Percentiles rank a stretch among this genome's conserved stretches.
These are phyloP conservation scores for Fonsecaea nubica DNA, from an alignment of 2,329 filamentous ascomycete genomes.

Conservation along the genomic window DNA sequence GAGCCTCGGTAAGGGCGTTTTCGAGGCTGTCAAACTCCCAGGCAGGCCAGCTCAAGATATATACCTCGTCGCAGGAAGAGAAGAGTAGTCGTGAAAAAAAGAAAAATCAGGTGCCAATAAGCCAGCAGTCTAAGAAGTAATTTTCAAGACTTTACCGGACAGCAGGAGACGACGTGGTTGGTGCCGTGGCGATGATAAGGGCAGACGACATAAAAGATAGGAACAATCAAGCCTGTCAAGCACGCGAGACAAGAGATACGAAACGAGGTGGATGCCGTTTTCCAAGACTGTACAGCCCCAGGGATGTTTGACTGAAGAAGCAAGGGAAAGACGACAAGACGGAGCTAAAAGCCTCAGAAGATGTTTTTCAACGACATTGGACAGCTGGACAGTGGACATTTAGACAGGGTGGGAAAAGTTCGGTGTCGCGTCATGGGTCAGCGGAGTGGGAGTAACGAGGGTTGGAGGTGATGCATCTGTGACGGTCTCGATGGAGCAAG, in stretches of 20 bases:
- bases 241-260: slow-evolving; percentile 3
- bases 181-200: slow-evolving; percentile 1
- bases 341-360: not conserved
- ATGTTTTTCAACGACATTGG: not conserved
- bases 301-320: not conserved
- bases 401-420: slow-evolving; percentile 22
- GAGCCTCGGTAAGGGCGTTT: slow-evolving; percentile 4
- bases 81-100: not conserved
- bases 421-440: slow-evolving; percentile 31
- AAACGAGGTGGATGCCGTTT: not conserved
- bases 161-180: not conserved
- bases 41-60: not conserved
- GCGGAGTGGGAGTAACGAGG: slow-evolving; percentile 10
- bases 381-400: slow-evolving; percentile 4
- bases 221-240: not conserved
- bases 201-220: not conserved
- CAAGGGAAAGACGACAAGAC: slow-evolving; percentile 3
- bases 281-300: not conserved
- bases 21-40: not conserved
- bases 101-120: not conserved
- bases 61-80: not conserved
- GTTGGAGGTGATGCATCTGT: slow-evolving; percentile 25
- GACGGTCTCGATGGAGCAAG: slow-evolving; percentile 23
- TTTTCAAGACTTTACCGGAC: not conserved
- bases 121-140: not conserved